A percentile compares a stretch with the other conserved stretches of the same genome.
Evolutionary conservation across 495 filamentous ascomycete species (phyloP).

Genomic region (Aspergillus nidulans): DNA sequence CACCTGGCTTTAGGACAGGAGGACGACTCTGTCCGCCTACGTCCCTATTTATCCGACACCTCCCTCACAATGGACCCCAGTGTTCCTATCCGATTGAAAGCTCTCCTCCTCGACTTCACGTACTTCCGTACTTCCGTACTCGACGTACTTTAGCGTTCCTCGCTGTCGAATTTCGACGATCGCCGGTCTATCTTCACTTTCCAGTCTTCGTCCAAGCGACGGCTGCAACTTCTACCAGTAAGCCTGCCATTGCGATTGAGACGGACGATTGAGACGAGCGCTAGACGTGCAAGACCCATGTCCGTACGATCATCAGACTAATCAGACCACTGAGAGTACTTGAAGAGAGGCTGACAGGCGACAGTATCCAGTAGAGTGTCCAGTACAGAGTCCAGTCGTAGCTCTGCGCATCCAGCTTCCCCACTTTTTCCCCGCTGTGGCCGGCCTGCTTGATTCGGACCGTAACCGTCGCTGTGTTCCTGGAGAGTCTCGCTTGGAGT

Average conservation of each 20-base stretch:
- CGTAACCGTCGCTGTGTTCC: not conserved
- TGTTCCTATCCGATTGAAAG: conserved; percentile 8
- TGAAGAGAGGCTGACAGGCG: not conserved
- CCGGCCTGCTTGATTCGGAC: conserved; percentile 1
- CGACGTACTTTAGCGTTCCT: too few species aligned
- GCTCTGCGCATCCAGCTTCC: not conserved
- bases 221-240: too few species aligned
- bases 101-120: not conserved
- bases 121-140: not conserved
- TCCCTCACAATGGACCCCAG: not conserved
- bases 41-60: not conserved
- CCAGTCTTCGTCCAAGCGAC: too few species aligned
- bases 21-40: too few species aligned
- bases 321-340: too few species aligned
- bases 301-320: too few species aligned
- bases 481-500: conserved; percentile 8
- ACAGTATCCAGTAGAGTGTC: too few species aligned
- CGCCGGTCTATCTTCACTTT: too few species aligned
- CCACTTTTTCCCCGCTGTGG: conserved; percentile 23
- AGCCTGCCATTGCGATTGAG: not conserved
- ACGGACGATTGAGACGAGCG: too few species aligned
- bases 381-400: too few species aligned
- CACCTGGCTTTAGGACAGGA: not conserved
- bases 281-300: not conserved
- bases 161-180: too few species aligned